Evolutionary conservation across 805 yeast species (phyloP), one percentile per base, ranked within the genome.

Genomic region (Helenozyma baotianmanensis): DNA sequence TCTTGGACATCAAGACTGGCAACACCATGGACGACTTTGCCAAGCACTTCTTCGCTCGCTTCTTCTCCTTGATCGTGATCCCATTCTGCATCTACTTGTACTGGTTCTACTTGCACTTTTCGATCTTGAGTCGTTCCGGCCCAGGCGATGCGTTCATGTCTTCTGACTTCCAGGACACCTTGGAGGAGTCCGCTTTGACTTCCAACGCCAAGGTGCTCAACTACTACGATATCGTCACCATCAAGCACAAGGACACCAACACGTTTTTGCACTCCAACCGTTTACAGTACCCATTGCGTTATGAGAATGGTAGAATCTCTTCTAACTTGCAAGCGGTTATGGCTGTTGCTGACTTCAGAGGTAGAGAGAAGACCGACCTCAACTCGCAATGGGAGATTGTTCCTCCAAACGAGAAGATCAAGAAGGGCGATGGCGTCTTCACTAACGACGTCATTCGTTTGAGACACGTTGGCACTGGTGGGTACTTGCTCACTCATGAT

Each of bases 111-210:
- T 70, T 89, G 33, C 99, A 92, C 62, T 92, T 92, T 62, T 73
- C 77, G 19, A 74, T 92, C 16, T 73, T 92, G 51, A 72, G 63
- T 47, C 80, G 75, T 46, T 89, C 97, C 2, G 99, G 99, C 18
- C 92, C 97, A 4, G 99, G 99, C 41, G 97, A 92, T 56, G 70
- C 72, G 3, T 88, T 90, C 57, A 92, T 92, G 98, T 77, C 92
- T n/a, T 72, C 92, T 6, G 89, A 82, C 39, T 92, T 92, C 72
- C 97, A 92, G 64, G 96, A 87, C 52, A 81, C 96, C 21, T 70
- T 92, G 32, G 80, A 78, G 23, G 98, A 92, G 54, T 84, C 89
- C 31, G 78, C 84, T 15, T 56, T 84, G 50, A 84, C 90, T 10
- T 72, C 62, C 47, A 76, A 76, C 19, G 76, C 96, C 2, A 80